Evolutionary conservation across 2,329 filamentous ascomycete species (phyloP).

Genomic region (Fusarium vanettenii): DNA sequence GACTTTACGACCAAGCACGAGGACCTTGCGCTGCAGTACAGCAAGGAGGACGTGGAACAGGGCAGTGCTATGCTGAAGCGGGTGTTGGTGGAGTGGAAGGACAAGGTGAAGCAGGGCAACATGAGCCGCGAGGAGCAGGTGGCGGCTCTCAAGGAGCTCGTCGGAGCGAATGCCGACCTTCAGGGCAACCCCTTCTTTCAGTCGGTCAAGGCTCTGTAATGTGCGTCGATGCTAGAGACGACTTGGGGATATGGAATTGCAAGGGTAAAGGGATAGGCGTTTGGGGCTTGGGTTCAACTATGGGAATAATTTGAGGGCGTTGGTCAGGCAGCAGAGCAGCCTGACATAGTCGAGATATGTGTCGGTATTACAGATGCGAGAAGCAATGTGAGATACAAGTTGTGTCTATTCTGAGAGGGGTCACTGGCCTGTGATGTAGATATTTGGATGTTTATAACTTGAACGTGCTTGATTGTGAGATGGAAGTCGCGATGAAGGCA

Average conservation of each 20-base stretch:
- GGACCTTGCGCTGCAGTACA: slow-evolving; percentile 69
- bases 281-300: slow-evolving; percentile 11
- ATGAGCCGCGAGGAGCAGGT: slow-evolving; percentile 83
- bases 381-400: slow-evolving; percentile 11
- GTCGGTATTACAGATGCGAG: background rate
- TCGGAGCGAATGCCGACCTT: slow-evolving; percentile 76
- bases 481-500: background rate
- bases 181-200: slow-evolving; percentile 77
- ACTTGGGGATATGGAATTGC: background rate
- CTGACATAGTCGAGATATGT: slow-evolving; percentile 1
- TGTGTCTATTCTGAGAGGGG: background rate
- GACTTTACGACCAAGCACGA: slow-evolving; percentile 90
- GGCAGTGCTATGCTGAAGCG: slow-evolving; percentile 88
- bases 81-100: slow-evolving; percentile 87
- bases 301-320: slow-evolving; percentile 18
- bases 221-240: background rate
- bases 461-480: background rate
- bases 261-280: slow-evolving; percentile 16
- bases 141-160: slow-evolving; percentile 80
- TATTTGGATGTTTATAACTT: background rate
- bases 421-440: background rate
- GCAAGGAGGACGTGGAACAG: slow-evolving; percentile 88
- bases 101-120: slow-evolving; percentile 69
- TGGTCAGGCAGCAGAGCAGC: background rate
- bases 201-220: slow-evolving; percentile 66